Base-by-base conservation (phyloP, 179 eudicot species). In the Vitellaria paradoxa region DNA sequence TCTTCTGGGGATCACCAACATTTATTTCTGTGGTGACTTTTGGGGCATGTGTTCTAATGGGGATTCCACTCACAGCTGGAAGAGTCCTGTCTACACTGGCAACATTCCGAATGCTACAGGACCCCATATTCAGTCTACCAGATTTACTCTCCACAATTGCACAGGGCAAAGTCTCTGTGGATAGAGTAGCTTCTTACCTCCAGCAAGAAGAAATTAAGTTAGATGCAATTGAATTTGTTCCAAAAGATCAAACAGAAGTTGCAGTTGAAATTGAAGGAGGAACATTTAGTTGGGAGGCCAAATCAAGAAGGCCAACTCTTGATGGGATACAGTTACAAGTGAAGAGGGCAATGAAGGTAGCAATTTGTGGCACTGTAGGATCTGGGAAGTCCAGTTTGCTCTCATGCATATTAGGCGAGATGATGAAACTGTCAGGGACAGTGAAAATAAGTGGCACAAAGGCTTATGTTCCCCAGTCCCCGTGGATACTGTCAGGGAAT, bases 1-100 rank as follows among this genome's bases (percentile, higher is more conserved):
- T 96, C 70, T 93, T 93, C 81, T 96, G 99, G 99, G 99, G 97
- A 11, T 85, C 99, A 21, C 99, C 99, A 0, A 84, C 96, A n/a
- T 90, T 96, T 76, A 92, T 96, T 46, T 96, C 99, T 5, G 92
- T 88, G 14, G 65, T 85, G 23, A 96, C 99, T 45, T 96, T 96
- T 73, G 98, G 90, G 21, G 96, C 97, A n/a, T 93, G 97, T 83
- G 77, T 85, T 67, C 21, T 89, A 23, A 86, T 72, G 93, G 98
- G 93, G 11, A 89, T 93, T 72, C 99, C 98, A 2, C 89, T 96
- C 12, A 93, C 97, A 62, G 93, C 97, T 11, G 99, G 99, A 6
- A 40, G 89, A 55, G 99, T 96, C 20, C 76, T 96, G 65, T 90
- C 99, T 5, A 98, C 98, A 30, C 76, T 96, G 72, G 99, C 99